Evolutionary conservation across 305 asterid genomes (phyloP).

Genomic region (Lippia alba): DNA sequence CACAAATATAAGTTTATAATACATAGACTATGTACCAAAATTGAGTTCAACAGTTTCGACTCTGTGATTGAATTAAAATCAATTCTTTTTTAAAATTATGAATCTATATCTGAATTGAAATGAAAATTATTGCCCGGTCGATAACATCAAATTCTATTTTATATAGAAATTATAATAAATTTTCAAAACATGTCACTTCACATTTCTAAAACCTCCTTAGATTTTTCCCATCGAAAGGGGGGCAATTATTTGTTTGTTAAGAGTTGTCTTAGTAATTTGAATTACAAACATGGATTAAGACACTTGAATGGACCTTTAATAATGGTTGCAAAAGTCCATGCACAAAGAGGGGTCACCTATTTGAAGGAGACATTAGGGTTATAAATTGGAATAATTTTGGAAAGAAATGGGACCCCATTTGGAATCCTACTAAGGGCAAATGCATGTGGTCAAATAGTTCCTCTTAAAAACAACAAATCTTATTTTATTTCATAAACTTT

Average conservation of each 20-base stretch:
- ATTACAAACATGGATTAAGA: not conserved
- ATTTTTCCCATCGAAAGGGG: not conserved
- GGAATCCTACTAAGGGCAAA: conserved; percentile 24
- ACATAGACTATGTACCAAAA: too few species aligned
- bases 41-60: too few species aligned
- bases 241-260: not conserved
- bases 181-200: too few species aligned
- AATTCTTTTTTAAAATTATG: too few species aligned
- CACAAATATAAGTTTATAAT: too few species aligned
- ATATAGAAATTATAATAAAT: too few species aligned
- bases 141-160: too few species aligned
- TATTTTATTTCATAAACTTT: too few species aligned
- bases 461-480: conserved; percentile 1
- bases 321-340: conserved; percentile 30
- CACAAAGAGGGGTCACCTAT: conserved; percentile 10
- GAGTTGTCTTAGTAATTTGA: not conserved
- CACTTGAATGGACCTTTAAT: conserved; percentile 4
- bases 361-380: conserved; percentile 4
- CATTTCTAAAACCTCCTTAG: not conserved
- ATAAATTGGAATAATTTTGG: conserved; percentile 13
- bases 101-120: too few species aligned
- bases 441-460: conserved; percentile 24
- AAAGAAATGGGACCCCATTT: not conserved
- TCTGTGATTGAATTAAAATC: too few species aligned
- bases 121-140: too few species aligned